A percentile compares a stretch with the other conserved stretches of the same genome.
These are phyloP conservation scores for Neofusicoccum sp. DNA, from an alignment of 2,329 filamentous ascomycete genomes.

Conservation along the genomic window DNA sequence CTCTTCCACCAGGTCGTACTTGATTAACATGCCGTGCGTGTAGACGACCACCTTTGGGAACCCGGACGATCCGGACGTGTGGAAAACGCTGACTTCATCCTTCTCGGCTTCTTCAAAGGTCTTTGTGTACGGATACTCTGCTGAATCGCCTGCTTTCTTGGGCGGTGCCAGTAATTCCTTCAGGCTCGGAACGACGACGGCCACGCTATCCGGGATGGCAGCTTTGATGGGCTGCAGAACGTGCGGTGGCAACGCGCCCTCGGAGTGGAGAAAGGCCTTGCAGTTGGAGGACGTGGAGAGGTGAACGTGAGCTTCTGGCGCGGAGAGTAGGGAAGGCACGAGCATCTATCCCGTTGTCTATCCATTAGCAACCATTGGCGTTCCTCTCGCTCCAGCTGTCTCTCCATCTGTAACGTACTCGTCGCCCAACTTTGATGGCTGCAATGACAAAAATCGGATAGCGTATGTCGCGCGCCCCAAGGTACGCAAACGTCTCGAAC, in stretches of 20 bases:
- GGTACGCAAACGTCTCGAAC: constrained; percentile 21
- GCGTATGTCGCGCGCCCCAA: constrained; percentile 24
- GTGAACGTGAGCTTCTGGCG: background rate
- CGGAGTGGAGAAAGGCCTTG: background rate
- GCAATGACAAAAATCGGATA: constrained; percentile 20
- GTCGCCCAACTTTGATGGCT: constrained; percentile 7
- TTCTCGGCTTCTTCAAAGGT: constrained; percentile 29
- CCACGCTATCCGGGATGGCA: background rate
- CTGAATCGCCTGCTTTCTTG: background rate
- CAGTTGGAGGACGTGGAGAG: background rate
- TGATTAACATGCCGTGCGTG: constrained; percentile 1
- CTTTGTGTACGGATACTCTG: constrained; percentile 27
- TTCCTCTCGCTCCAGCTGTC: background rate
- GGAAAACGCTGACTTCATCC: constrained; percentile 32
- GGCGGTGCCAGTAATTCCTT: background rate
- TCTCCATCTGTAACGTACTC: background rate
- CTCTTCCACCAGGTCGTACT: background rate
- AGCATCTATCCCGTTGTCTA: background rate
- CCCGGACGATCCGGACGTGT: constrained; percentile 41
- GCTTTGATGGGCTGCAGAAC: background rate
- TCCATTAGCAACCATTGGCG: background rate
- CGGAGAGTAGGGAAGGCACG: background rate
- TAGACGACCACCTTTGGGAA: constrained; percentile 24
- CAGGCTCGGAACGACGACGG: background rate
- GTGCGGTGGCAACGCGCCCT: background rate